Evolutionary conservation across 352 stramenopile genomes (phyloP), one percentile per base, ranked within the genome.

Genomic region (Pythium brachiatum): DNA sequence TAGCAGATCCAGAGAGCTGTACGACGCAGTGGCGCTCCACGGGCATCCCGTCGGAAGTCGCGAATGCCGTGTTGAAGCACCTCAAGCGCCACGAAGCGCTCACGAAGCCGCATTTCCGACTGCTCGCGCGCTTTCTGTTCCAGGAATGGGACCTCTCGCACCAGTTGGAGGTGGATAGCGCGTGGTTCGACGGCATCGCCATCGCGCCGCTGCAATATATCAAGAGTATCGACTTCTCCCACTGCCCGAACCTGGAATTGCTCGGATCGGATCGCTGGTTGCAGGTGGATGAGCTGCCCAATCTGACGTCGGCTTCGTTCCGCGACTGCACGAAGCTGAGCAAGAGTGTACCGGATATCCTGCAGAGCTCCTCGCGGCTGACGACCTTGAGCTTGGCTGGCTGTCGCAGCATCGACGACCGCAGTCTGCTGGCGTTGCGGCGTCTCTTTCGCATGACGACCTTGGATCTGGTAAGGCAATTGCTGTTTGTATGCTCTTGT

Each of bases 121-220:
- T 68, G 2, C 61, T 94, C 7, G 63, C 63, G 3, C 78, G 74
- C n/a, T 80, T 75, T 43, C 63, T 92, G 15, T 58, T 77, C 31
- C 68, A 88, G 25, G 74, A 89, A 44, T 94, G 84, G 84, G 64
- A 79, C 41, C 62, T 92, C 27, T 56, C 59, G 12, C 66, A 73
- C n/a, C 68, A 74, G 36, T 23, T 75, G 12, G 70, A 91, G 9
- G 71, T 92, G 0, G 60, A 85, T 15, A 76, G 82, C 46, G 73
- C 78, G 51, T 94, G 84, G 84, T 92, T 94, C 34, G 69, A 89
- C 47, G 69, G 70, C 8, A 62, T 90, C 7, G 69, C 77, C 2
- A 56, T 66, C 7, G 63, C 58, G 16, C 74, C 74, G 5, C 44
- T 86, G 21, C 71, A 80, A 51, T 74, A 86, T 16, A 53, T 94